Evolutionary conservation across 768 basidiomycete genomes (phyloP), one percentile per base, ranked within the genome.

Genomic region (Paxillus involutus): DNA sequence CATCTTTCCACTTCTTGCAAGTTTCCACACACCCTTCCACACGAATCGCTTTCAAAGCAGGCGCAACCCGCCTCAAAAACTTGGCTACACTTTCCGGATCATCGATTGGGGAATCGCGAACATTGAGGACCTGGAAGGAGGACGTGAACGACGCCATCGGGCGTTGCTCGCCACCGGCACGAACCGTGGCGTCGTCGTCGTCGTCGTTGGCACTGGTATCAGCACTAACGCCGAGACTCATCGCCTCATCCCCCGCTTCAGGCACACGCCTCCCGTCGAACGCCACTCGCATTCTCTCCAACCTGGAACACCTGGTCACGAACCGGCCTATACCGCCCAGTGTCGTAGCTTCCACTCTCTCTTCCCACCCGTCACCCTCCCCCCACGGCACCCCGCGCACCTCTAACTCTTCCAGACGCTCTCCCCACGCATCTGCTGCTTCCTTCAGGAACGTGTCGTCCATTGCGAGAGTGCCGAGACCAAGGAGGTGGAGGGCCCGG

Each of bases 361-460:
- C 56, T 3, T 39, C 48, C 24, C 57, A 55, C 7, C 61, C 64
- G 0, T 65, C 57, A 11, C 56, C 45, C 8, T 59, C 52, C 7
- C 54, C 49, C 68, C 69, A 69, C n/a, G 67, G 62, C 40, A 69
- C 56, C 24, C 68, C 63, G 14, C 61, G 62, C 43, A 70, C 60
- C 33, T 61, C 58, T 1, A 70, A 51, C n/a, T 64, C 66, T 17
- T 64, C 64, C 16, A 70, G 52, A 36, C 62, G 57, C 3, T 45
- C 24, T 11, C 62, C 59, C 69, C 69, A 70, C 1, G 68, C 70
- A 12, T 41, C 50, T 17, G 62, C 70, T 0, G 63, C 70, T 9
- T 61, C 56, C 8, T 48, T 56, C 37, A 70, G 35, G 49, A 70
- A 70, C 2, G 41, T 56, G 30, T 70, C 65, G 26, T 70, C 62